Percentiles rank a stretch among this genome's conserved stretches.
phyloP scores from a whole-genome alignment of 148 eudicot species.

The Arbutus unedo region DNA sequence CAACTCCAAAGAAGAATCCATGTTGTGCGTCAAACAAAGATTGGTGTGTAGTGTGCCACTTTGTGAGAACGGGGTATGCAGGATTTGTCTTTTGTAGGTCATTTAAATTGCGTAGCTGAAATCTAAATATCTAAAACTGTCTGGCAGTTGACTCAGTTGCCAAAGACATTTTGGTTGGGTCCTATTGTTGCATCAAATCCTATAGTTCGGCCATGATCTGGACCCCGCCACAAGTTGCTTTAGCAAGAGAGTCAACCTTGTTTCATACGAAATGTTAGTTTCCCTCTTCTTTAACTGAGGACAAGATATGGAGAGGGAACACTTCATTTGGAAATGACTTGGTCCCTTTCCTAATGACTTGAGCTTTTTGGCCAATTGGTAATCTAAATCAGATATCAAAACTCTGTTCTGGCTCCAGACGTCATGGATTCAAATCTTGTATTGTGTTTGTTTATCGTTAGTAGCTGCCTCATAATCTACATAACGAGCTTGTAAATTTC shows the following conservation, averaged over 20 bases:
- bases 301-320: background rate
- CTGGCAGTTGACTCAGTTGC: background rate
- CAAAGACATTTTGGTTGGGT: conserved; percentile 6
- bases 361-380: background rate
- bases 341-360: background rate
- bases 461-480: background rate
- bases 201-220: background rate
- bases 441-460: background rate
- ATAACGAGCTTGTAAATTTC: conserved; percentile 1
- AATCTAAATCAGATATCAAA: background rate
- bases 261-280: background rate
- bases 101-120: background rate
- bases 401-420: background rate
- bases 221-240: background rate
- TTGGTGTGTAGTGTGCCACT: background rate
- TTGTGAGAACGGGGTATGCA: background rate
- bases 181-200: background rate
- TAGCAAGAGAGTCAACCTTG: background rate
- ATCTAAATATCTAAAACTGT: background rate
- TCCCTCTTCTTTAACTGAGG: background rate
- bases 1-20: background rate
- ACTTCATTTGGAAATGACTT: background rate
- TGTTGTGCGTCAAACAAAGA: background rate
- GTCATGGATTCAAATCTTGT: background rate
- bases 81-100: background rate